Percentiles rank a stretch among this genome's conserved stretches.
These are phyloP conservation scores for Saccharomycopsis fermentans DNA, from an alignment of 805 yeast genomes.

Conservation along the genomic window DNA sequence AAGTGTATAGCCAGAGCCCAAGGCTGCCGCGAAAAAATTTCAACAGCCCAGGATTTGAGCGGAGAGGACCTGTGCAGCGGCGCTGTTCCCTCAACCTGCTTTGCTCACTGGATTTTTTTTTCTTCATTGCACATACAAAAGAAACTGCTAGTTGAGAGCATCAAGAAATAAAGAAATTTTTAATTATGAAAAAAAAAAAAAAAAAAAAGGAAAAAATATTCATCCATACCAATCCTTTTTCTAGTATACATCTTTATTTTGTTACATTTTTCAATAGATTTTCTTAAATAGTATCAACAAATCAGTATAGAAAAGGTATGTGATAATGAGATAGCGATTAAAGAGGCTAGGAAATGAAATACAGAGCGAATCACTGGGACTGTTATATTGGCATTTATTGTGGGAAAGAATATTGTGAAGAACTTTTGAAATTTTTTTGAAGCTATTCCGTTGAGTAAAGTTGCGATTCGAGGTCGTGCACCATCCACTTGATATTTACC, in stretches of 20 bases:
- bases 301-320: slow-evolving; percentile 1
- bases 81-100: too few relatives aligned
- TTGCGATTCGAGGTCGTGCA: too few relatives aligned
- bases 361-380: too few relatives aligned
- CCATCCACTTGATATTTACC: too few relatives aligned
- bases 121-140: neutral
- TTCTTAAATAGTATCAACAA: neutral
- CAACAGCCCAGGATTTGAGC: too few relatives aligned
- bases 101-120: too few relatives aligned
- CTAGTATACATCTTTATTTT: neutral
- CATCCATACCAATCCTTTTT: neutral
- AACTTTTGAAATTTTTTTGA: neutral
- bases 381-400: too few relatives aligned
- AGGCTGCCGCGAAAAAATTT: too few relatives aligned
- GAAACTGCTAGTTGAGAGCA: neutral
- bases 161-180: neutral
- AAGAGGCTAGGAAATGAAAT: neutral
- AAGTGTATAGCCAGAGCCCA: too few relatives aligned
- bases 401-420: neutral
- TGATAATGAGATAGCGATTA: neutral
- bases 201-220: neutral
- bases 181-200: neutral
- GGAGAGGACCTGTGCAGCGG: too few relatives aligned
- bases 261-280: neutral
- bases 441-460: too few relatives aligned